phyloP scores from a whole-genome alignment of 139 green algal genomes.

The Chlorella sp. region DNA sequence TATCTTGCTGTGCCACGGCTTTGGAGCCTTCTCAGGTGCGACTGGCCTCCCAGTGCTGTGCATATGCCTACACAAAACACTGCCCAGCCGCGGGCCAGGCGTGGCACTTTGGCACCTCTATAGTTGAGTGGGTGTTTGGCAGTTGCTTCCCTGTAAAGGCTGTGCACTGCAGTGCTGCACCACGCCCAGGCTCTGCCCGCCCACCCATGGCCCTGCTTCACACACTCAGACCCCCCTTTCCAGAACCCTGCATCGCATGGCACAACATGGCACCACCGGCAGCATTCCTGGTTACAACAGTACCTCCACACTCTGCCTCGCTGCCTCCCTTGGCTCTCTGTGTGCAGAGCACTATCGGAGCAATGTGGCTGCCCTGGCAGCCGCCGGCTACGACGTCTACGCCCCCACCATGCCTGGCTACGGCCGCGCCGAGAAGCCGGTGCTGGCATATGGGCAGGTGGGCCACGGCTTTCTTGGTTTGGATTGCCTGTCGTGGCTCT shows the following conservation, averaged over 20 bases:
- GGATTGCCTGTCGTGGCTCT: not conserved
- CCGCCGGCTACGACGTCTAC: conserved; percentile 79
- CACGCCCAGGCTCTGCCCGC: too few species aligned
- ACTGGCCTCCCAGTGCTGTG: too few species aligned
- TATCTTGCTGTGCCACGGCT: conserved; percentile 94
- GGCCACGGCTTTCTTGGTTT: not conserved
- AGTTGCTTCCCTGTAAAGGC: not conserved
- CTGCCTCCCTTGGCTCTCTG: not conserved
- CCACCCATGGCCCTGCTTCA: not conserved
- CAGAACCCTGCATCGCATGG: conserved; percentile 81
- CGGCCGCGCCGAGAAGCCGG: conserved; percentile 89
- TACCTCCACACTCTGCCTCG: not conserved
- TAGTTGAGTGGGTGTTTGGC: not conserved
- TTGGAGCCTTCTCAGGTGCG: conserved; percentile 85
- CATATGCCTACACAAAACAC: too few species aligned
- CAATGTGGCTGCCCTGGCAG: conserved; percentile 74
- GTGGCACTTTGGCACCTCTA: not conserved
- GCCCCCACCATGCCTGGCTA: conserved; percentile 83
- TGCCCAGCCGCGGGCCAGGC: too few species aligned
- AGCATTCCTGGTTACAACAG: conserved; percentile 31
- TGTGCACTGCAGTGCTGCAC: not conserved
- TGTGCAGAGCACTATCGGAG: conserved; percentile 86
- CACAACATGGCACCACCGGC: conserved; percentile 75
- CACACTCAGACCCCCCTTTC: not conserved
- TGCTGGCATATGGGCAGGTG: conserved; percentile 73